phyloP scores from a whole-genome alignment of 2,329 filamentous ascomycete genomes.

The Emmonsiellopsis sp. region DNA sequence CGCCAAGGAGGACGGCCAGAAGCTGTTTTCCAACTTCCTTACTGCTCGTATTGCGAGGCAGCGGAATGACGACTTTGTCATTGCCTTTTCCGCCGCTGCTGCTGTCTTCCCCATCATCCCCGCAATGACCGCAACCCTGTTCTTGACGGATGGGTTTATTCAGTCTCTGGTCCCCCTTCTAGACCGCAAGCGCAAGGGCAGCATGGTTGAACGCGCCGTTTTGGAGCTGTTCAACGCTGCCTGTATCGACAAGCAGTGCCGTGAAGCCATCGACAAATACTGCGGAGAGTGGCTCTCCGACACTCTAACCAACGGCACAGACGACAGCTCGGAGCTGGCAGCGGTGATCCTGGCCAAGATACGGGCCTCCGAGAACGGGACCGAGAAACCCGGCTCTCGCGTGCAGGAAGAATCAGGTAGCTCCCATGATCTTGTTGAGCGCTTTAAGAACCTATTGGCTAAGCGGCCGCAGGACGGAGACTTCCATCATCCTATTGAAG shows the following conservation, averaged over 20 bases:
- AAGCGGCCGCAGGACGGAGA: constrained; percentile 34
- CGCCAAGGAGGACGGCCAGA: constrained; percentile 59
- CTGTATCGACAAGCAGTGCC: constrained; percentile 73
- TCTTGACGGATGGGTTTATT: constrained; percentile 82
- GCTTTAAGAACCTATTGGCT: constrained; percentile 42
- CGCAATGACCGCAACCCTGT: constrained; percentile 63
- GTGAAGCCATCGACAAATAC: constrained; percentile 74
- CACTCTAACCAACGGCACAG: constrained; percentile 63
- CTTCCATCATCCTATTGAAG: constrained; percentile 74
- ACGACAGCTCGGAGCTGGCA: constrained; percentile 43
- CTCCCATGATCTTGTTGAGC: constrained; percentile 43
- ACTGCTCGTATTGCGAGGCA: constrained; percentile 59
- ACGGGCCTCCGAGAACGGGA: constrained; percentile 25
- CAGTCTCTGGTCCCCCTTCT: constrained; percentile 66
- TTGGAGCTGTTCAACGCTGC: constrained; percentile 86
- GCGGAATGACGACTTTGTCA: constrained; percentile 78
- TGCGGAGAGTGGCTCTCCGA: constrained; percentile 82
- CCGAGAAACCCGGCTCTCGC: constrained; percentile 15
- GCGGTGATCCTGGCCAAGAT: constrained; percentile 67
- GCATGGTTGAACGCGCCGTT: constrained; percentile 75
- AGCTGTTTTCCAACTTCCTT: constrained; percentile 65
- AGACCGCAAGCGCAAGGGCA: constrained; percentile 70
- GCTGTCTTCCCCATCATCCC: constrained; percentile 80
- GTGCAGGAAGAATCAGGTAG: constrained; percentile 33
- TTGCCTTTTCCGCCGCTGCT: constrained; percentile 87